Evolutionary conservation across 768 basidiomycete species (phyloP), one percentile per base, ranked within the genome.

Genomic region (Ephemerocybe angulata): DNA sequence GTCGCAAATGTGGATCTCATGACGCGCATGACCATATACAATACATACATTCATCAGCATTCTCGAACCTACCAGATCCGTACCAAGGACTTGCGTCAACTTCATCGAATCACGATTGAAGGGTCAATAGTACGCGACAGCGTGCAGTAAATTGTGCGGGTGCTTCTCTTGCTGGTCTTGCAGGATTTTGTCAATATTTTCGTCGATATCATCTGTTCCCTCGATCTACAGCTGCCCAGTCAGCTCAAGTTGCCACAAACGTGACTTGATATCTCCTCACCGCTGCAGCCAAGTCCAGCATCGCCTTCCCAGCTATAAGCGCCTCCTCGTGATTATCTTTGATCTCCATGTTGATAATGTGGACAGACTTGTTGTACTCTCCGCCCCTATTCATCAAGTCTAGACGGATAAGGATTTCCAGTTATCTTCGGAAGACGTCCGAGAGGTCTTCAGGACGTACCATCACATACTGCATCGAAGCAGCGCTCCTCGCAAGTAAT

Each of bases 291-390:
- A 99, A 76, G 64, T 96, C 95, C 27, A 98, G 76, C 67, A 98
- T 94, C 2, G 96, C 94, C 69, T 87, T 91, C 17, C 97, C 96
- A 24, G 97, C 97, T 60, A 98, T 93, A 44, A 89, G 76, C 0
- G 97, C 97, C 71, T 99, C 97, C 77, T 98, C 97, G 63, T 98
- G 95, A 65, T 97, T 98, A 72, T 99, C 97, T 75, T 91, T 97
- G 72, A 98, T 98, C 67, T 99, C 97, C 57, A 98, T 83, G 70
- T 99, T 99, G 65, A 99, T 91, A 40, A 99, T 70, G 70, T 99
- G 97, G 17, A 98, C 93, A 1, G 95, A 90, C 57, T 87, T 87
- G 73, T 93, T 98, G 65, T 85, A 87, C 54, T 98, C 95, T 3
- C 97, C 92, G 27, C 93, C 94, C 60, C 92, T 82, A 29, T 78